Base-by-base conservation (phyloP, 2,329 filamentous ascomycete species). In the Dryadomyces sulphureus region DNA sequence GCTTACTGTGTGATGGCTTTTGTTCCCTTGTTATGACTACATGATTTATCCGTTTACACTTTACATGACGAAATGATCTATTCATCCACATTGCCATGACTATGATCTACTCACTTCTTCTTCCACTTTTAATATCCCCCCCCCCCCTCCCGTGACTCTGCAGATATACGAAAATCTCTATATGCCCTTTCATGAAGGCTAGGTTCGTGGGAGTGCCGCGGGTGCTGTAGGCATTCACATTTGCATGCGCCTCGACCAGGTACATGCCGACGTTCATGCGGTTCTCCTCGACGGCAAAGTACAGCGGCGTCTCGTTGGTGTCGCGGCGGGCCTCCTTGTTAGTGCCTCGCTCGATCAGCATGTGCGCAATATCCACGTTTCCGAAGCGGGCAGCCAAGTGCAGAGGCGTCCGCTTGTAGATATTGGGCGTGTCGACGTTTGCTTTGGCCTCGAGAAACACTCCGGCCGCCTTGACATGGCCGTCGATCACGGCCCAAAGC, bases 1-100 rank as follows among this genome's bases (percentile, higher is more conserved):
- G 17, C 22, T 52, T 7, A 48, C 46, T 5, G 41, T 54, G 7
- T 54, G 16, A n/a, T 35, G n/a, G n/a, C n/a, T n/a, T n/a, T n/a
- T n/a, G n/a, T n/a, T n/a, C n/a, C n/a, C n/a, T n/a, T n/a, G n/a
- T n/a, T n/a, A n/a, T n/a, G n/a, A n/a, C n/a, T n/a, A n/a, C n/a
- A n/a, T n/a, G n/a, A n/a, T n/a, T n/a, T n/a, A n/a, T n/a, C n/a
- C n/a, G n/a, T n/a, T n/a, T n/a, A n/a, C n/a, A n/a, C n/a, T n/a
- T n/a, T n/a, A n/a, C n/a, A n/a, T n/a, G n/a, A n/a, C n/a, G n/a
- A n/a, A n/a, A n/a, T n/a, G n/a, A n/a, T n/a, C n/a, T n/a, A n/a
- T n/a, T n/a, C n/a, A n/a, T n/a, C n/a, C n/a, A n/a, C n/a, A n/a
- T n/a, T n/a, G n/a, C n/a, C n/a, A n/a, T n/a, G n/a, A n/a, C n/a